Percentiles rank a stretch among this genome's conserved stretches.
phyloP scores from a whole-genome alignment of 306 rosid genomes.

The Prunus mume region DNA sequence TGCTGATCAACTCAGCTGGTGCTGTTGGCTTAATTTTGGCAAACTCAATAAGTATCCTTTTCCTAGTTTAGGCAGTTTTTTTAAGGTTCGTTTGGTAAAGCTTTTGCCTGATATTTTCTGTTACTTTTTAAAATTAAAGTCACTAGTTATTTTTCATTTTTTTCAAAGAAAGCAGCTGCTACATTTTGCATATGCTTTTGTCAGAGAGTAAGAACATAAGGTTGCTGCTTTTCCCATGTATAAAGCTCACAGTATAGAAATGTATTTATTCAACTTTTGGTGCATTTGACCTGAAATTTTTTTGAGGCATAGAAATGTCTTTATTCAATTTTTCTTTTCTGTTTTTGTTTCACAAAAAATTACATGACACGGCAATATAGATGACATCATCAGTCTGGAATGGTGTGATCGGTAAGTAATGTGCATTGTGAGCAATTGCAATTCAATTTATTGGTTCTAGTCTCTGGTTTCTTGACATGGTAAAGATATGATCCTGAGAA shows the following conservation, averaged over 20 bases:
- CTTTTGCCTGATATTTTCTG: background rate
- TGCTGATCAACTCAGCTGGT: constrained; percentile 64
- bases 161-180: background rate
- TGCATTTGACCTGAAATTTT: no score
- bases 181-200: background rate
- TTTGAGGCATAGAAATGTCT: no score
- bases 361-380: background rate
- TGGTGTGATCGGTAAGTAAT: background rate
- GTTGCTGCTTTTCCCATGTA: background rate
- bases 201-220: background rate
- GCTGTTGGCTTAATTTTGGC: constrained; percentile 91
- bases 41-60: constrained; percentile 92
- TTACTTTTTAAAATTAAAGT: background rate
- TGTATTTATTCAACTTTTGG: background rate
- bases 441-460: background rate
- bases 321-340: no score
- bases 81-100: background rate
- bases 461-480: constrained; percentile 57
- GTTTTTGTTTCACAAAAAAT: no score
- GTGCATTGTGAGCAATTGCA: background rate
- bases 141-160: background rate
- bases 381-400: background rate
- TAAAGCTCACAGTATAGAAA: background rate
- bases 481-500: constrained; percentile 86
- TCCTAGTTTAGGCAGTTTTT: background rate